Conservation (phyloP, 1,284 basidiomycete species). For the Kalmanozyma brasiliensis region DNA sequence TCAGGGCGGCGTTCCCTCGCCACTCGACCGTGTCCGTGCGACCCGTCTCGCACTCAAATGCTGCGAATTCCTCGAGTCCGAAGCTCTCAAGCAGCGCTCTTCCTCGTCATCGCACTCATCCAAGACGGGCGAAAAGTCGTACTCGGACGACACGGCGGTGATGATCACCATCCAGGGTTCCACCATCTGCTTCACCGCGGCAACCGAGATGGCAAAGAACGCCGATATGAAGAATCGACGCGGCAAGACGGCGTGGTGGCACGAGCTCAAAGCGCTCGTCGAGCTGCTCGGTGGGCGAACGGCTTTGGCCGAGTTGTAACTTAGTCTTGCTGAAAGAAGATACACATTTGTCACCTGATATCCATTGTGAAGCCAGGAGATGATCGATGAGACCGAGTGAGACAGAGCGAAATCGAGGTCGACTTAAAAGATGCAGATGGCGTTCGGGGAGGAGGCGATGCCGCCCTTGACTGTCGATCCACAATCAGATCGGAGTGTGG, state of each 20-base stretch:
- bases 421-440: slow-evolving; percentile 41
- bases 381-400: neutral
- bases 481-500: neutral
- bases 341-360: neutral
- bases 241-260: slow-evolving; percentile 87
- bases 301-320: slow-evolving; percentile 37
- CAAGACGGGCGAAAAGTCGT: slow-evolving; percentile 42
- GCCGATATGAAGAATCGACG: slow-evolving; percentile 91
- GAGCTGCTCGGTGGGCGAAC: slow-evolving; percentile 60
- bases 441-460: slow-evolving; percentile 43
- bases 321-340: neutral
- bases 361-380: neutral
- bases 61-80: slow-evolving; percentile 90
- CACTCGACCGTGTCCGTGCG: slow-evolving; percentile 89
- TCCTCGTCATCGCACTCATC: slow-evolving; percentile 42
- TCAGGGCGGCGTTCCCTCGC: slow-evolving; percentile 93
- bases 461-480: slow-evolving; percentile 40
- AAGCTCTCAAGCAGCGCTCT: slow-evolving; percentile 71
- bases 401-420: neutral
- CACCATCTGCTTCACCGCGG: slow-evolving; percentile 81
- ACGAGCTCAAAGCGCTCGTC: slow-evolving; percentile 54
- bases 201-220: slow-evolving; percentile 82
- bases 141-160: slow-evolving; percentile 76
- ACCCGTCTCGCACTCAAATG: slow-evolving; percentile 88
- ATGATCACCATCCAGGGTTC: slow-evolving; percentile 91